Base-by-base conservation (phyloP, 2,329 filamentous ascomycete species). In the Aspergillus puulaauensis region DNA sequence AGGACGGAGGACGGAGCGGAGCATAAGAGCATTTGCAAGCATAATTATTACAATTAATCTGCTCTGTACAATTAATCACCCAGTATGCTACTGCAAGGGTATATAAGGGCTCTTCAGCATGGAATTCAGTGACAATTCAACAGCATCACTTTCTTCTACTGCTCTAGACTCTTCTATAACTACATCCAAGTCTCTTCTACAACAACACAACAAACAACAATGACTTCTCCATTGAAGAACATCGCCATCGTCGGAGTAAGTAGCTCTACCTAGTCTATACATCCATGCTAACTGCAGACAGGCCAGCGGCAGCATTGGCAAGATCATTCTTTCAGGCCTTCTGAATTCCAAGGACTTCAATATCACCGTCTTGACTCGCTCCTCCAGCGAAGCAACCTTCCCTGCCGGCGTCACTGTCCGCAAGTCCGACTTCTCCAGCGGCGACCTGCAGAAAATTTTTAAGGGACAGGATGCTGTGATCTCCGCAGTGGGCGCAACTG, bases 381-480 rank as follows among this genome's bases (percentile, higher is more conserved):
- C 24, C 45, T 27, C 56, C 21, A 35, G 61, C 39, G 59, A 60
- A 7, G 44, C 61, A 3, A 64, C 54, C 15, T 68, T 70, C 57
- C 64, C 66, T 0, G 9, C 59, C 4, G 51, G 56, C 9, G 58
- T 69, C 39, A 63, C 41, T 9, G 54, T 67, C 37, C 57, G 63
- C 58, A 64, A 62, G 27, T 61, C 65, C 41, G 64, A 70, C 50
- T 71, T 69, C 56, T 68, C 68, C 2, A 46, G 60, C 1, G 12
- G 53, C 2, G 59, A 51, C 43, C 66, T 75, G 2, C 60, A 63
- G 31, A 45, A 62, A 11, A 62, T 62, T 8, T 67, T 74, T 19
- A 61, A 58, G 14, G 68, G 68, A 14, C 65, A 73, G 50, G 68
- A 74, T 52, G 70, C 61, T 1, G 61, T 75, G 3, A 64, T 75